phyloP scores from a whole-genome alignment of 257 asterid species.

The Eucommia ulmoides region DNA sequence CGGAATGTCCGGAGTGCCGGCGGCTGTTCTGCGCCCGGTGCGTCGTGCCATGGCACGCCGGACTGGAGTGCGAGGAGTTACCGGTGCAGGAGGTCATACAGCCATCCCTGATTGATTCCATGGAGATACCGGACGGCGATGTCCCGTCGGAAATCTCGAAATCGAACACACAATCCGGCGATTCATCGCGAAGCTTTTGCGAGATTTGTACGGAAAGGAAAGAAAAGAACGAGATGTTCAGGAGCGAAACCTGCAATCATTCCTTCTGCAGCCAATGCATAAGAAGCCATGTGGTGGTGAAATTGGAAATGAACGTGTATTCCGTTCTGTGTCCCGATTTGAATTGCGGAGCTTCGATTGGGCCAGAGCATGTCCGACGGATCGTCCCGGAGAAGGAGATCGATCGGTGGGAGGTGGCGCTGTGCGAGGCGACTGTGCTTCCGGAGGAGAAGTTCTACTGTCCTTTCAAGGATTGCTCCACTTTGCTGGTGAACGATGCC shows the following conservation, averaged over 20 bases:
- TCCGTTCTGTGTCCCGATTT: constrained; percentile 37
- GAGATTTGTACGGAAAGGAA: neutral
- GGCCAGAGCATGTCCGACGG: constrained; percentile 11
- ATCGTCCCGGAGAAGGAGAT: constrained; percentile 11
- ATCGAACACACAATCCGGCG: neutral
- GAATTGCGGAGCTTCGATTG: constrained; percentile 26
- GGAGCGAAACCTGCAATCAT: neutral
- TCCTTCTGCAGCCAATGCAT: neutral
- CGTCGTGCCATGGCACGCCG: constrained; percentile 17
- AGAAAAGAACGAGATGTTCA: neutral
- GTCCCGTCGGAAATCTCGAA: too few species aligned
- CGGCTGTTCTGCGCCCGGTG: constrained; percentile 19
- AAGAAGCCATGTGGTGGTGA: neutral
- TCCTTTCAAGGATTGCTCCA: constrained; percentile 20
- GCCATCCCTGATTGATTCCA: too few species aligned
- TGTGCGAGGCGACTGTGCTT: neutral
- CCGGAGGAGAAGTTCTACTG: constrained; percentile 10
- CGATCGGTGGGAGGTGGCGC: constrained; percentile 19
- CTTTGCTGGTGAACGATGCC: constrained; percentile 14
- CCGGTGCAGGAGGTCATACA: too few species aligned
- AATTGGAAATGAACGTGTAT: constrained; percentile 3
- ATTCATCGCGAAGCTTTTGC: neutral
- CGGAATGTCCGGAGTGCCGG: constrained; percentile 14
- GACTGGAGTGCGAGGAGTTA: constrained; percentile 10
- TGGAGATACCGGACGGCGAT: too few species aligned